Evolutionary conservation across 2,329 filamentous ascomycete species (phyloP), one percentile per base, ranked within the genome.

Genomic region (Fusarium oligoseptatum): DNA sequence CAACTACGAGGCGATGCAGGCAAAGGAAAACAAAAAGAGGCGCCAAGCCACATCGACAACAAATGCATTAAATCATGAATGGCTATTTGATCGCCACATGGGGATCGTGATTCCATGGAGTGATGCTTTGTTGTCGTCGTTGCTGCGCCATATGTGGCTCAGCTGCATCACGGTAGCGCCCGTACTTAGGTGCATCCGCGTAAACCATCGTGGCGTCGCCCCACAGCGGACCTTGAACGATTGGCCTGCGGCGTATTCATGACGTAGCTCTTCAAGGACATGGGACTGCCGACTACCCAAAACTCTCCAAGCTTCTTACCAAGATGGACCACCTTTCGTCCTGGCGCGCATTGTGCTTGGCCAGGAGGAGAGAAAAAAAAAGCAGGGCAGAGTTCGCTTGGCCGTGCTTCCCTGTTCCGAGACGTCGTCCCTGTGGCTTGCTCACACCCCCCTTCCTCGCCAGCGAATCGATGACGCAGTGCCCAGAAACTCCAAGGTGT

Each of bases 401-500:
- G 73, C 73, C 60, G 39, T 56, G 27, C 17, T 73, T 63, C 60
- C 58, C 55, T 62, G 52, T 36, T 66, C 43, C 45, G 15, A 70
- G 55, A 48, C 41, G 45, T 69, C 68, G 70, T 69, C 60, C 64
- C 67, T 76, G 73, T 74, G 73, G 71, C 73, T 76, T 74, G 64
- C 24, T 17, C 27, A 32, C 48, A 27, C 48, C 22, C 45, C 58
- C 63, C 61, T 67, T 68, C 66, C 48, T 36, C 12, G 9, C 56
- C 36, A 71, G 66, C 48, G 55, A 77, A 75, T 81, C 80, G 79
- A 82, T 82, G 81, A 82, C 81, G 81, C 80, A 81, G 77, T 76
- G 74, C 70, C 67, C 62, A 76, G 68, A 68, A 68, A 64, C 27
- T 56, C 55, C 41, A 60, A 58, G 65, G 72, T 68, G 75, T 66